Percentiles rank a stretch among this genome's conserved stretches.
Conservation (phyloP, 2,329 filamentous ascomycete species). For the Talaromyces pinophilus region DNA sequence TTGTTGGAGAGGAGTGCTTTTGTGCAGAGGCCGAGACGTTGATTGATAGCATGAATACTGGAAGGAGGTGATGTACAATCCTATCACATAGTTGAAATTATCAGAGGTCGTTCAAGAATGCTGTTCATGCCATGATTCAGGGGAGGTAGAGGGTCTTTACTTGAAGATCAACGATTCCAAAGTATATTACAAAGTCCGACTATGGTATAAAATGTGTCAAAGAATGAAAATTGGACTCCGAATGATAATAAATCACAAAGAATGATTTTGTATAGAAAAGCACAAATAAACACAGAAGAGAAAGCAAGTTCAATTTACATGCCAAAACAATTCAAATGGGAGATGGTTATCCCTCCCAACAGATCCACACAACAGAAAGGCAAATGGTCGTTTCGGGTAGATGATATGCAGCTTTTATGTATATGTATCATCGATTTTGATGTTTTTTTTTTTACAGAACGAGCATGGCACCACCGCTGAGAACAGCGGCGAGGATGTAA, state of each 20-base stretch:
- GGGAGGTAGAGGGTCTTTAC: no score
- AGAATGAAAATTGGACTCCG: slow-evolving; percentile 4
- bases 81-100: not conserved
- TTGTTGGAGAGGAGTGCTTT: slow-evolving; percentile 13
- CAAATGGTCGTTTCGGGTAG: slow-evolving; percentile 14
- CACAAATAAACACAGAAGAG: slow-evolving; percentile 1
- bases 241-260: slow-evolving; percentile 4
- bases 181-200: not conserved
- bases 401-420: slow-evolving; percentile 4
- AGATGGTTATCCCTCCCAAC: not conserved
- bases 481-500: slow-evolving; percentile 47
- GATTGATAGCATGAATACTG: not conserved
- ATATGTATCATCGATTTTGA: slow-evolving; percentile 1
- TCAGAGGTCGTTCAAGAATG: not conserved
- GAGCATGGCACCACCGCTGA: slow-evolving; percentile 51
- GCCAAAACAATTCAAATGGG: slow-evolving; percentile 1
- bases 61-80: not conserved
- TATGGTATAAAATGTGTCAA: not conserved
- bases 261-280: not conserved
- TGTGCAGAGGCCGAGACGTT: not conserved
- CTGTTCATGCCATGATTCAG: not conserved
- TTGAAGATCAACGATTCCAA: not conserved
- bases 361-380: slow-evolving; percentile 3
- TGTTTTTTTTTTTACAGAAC: slow-evolving; percentile 41
- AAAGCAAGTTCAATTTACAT: slow-evolving; percentile 5